A percentile compares a stretch with the other conserved stretches of the same genome.
Conservation (phyloP, 1,139 yeast species). For the Maudiozyma humilis region DNA sequence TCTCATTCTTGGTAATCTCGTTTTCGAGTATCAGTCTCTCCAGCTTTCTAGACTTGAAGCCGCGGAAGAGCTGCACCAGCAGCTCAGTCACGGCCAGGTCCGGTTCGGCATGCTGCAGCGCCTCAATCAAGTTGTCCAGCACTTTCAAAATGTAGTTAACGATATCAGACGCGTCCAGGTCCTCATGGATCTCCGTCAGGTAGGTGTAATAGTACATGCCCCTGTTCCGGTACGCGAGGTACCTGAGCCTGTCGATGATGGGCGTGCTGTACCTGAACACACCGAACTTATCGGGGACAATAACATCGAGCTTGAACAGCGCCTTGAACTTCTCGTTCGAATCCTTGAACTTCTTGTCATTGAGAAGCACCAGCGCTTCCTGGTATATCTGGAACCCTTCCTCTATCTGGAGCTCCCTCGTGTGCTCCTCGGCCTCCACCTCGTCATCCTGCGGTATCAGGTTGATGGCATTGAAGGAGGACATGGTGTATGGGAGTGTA, state of each 20-base stretch:
- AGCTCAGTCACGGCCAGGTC: slow-evolving; percentile 46
- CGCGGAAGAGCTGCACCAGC: slow-evolving; percentile 42
- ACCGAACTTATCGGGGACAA: slow-evolving; percentile 46
- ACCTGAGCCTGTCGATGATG: slow-evolving; percentile 62
- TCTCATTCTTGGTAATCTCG: slow-evolving; percentile 41
- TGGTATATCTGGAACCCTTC: slow-evolving; percentile 75
- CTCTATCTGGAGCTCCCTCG: slow-evolving; percentile 78
- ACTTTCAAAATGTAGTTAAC: slow-evolving; percentile 33
- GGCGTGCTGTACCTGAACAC: slow-evolving; percentile 48
- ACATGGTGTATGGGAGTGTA: too few relatives aligned
- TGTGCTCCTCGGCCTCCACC: slow-evolving; percentile 73
- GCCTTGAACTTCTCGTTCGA: slow-evolving; percentile 54
- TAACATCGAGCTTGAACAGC: slow-evolving; percentile 60
- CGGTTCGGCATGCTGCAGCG: slow-evolving; percentile 56
- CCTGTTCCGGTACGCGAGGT: slow-evolving; percentile 71
- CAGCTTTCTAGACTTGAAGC: slow-evolving; percentile 43
- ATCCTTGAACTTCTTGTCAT: slow-evolving; percentile 37
- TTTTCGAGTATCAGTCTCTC: slow-evolving; percentile 61
- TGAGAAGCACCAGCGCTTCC: slow-evolving; percentile 56
- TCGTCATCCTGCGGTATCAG: slow-evolving; percentile 61
- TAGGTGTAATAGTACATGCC: slow-evolving; percentile 63
- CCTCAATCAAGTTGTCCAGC: slow-evolving; percentile 48
- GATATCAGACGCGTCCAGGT: slow-evolving; percentile 19
- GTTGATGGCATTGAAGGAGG: slow-evolving; percentile 75
- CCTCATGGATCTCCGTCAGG: slow-evolving; percentile 25